Evolutionary conservation across 192 early-diverging fungal genomes (phyloP).

Genomic region (Coemansia aciculifera): DNA sequence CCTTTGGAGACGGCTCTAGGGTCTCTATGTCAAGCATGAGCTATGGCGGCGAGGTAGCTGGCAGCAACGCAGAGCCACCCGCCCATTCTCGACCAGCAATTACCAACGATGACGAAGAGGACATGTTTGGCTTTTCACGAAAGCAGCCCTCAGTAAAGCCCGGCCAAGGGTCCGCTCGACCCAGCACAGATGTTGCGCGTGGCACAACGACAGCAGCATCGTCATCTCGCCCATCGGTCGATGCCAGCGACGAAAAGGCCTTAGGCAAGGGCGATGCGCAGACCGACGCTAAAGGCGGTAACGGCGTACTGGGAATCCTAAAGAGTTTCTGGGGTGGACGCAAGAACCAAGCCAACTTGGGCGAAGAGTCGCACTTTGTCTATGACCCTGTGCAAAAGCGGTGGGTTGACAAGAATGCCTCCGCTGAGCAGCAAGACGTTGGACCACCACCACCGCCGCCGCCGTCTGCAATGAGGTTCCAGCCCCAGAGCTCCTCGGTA

Average conservation of each 20-base stretch:
- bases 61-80: neutral
- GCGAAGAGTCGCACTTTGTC: constrained; percentile 78
- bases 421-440: constrained; percentile 25
- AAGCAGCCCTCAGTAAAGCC: constrained; percentile 16
- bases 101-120: constrained; percentile 43
- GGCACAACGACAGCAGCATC: constrained; percentile 11
- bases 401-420: constrained; percentile 70
- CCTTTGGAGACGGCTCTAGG: constrained; percentile 14
- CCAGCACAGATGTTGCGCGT: constrained; percentile 24
- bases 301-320: constrained; percentile 50
- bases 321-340: constrained; percentile 53
- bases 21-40: neutral
- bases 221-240: constrained; percentile 19
- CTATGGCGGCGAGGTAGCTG: neutral
- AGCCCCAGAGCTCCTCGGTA: constrained; percentile 27
- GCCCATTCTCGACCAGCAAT: neutral
- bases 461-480: constrained; percentile 40
- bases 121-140: constrained; percentile 55
- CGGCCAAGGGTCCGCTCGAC: constrained; percentile 15
- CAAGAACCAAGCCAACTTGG: constrained; percentile 79
- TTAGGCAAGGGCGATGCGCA: constrained; percentile 16
- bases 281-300: constrained; percentile 59
- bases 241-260: constrained; percentile 18
- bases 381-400: constrained; percentile 84
- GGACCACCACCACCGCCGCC: constrained; percentile 46